Conservation (phyloP, 2,329 filamentous ascomycete species). For the Paraphoma sp. region DNA sequence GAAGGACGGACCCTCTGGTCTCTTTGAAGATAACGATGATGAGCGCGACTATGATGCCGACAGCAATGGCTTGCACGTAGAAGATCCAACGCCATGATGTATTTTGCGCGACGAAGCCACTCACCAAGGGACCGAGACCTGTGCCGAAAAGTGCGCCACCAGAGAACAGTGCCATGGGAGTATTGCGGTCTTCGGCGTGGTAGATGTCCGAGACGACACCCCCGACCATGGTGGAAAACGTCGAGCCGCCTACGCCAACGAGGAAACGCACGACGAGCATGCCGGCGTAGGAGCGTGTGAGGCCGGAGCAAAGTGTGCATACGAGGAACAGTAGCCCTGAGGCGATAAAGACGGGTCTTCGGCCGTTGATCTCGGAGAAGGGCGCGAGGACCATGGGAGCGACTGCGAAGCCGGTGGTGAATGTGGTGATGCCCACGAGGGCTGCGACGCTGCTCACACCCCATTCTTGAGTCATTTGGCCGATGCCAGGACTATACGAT, state of each 20-base stretch:
- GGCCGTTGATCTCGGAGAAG: constrained; percentile 86
- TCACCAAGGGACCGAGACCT: constrained; percentile 76
- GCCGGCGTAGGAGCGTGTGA: constrained; percentile 72
- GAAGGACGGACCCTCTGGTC: constrained; percentile 79
- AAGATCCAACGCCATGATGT: constrained; percentile 86
- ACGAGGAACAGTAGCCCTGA: constrained; percentile 75
- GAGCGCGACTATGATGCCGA: constrained; percentile 67
- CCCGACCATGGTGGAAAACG: constrained; percentile 89
- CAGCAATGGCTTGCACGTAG: constrained; percentile 80
- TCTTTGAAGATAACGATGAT: constrained; percentile 78
- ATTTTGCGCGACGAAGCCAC: constrained; percentile 71
- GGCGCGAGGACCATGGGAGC: constrained; percentile 90
- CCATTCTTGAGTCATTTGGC: constrained; percentile 71
- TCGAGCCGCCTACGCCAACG: constrained; percentile 76
- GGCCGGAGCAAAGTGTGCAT: constrained; percentile 75
- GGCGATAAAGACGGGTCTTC: constrained; percentile 79
- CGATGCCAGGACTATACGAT: constrained; percentile 74
- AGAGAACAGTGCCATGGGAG: constrained; percentile 89
- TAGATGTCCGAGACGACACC: constrained; percentile 90
- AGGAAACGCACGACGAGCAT: constrained; percentile 80
- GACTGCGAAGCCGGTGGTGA: constrained; percentile 76
- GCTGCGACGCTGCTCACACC: constrained; percentile 69
- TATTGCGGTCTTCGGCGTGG: constrained; percentile 78
- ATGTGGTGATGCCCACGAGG: constrained; percentile 79
- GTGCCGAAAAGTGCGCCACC: constrained; percentile 79